Evolutionary conservation across 768 basidiomycete genomes (phyloP).

Genomic region (Filobasidium wieringae): DNA sequence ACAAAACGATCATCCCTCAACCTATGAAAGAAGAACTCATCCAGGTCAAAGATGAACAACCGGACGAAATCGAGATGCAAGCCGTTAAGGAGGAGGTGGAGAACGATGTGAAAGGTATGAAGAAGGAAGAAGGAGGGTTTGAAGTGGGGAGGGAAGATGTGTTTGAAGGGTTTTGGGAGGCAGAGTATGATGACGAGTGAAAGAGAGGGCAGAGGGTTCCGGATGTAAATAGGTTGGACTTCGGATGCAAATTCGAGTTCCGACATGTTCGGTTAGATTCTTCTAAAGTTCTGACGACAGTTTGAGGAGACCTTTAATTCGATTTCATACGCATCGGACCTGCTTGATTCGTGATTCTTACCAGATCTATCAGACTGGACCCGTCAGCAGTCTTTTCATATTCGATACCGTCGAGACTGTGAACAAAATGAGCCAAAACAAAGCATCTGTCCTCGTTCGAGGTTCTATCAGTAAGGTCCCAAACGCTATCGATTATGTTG

Average conservation of each 20-base stretch:
- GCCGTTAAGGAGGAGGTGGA: constrained; percentile 6
- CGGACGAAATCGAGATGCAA: neutral
- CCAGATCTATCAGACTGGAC: too few species aligned
- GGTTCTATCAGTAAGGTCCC: constrained; percentile 11
- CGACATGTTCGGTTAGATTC: too few species aligned
- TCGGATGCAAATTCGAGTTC: too few species aligned
- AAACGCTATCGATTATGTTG: neutral
- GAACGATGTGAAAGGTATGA: neutral
- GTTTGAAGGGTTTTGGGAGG: constrained; percentile 13
- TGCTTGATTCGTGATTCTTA: too few species aligned
- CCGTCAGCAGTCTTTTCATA: too few species aligned
- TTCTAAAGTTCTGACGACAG: too few species aligned
- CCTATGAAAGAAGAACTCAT: neutral
- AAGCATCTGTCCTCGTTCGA: constrained; percentile 6
- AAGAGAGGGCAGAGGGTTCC: too few species aligned
- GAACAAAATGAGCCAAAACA: too few species aligned
- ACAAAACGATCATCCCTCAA: neutral
- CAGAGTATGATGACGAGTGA: constrained; percentile 11
- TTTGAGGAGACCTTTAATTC: too few species aligned
- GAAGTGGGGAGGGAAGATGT: constrained; percentile 7
- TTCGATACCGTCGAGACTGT: too few species aligned
- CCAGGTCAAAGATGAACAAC: constrained; percentile 1
- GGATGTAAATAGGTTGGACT: too few species aligned
- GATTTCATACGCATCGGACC: too few species aligned
- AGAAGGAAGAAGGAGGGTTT: neutral